phyloP scores from a whole-genome alignment of 2,329 filamentous ascomycete species.

The Fusarium nelsonii region DNA sequence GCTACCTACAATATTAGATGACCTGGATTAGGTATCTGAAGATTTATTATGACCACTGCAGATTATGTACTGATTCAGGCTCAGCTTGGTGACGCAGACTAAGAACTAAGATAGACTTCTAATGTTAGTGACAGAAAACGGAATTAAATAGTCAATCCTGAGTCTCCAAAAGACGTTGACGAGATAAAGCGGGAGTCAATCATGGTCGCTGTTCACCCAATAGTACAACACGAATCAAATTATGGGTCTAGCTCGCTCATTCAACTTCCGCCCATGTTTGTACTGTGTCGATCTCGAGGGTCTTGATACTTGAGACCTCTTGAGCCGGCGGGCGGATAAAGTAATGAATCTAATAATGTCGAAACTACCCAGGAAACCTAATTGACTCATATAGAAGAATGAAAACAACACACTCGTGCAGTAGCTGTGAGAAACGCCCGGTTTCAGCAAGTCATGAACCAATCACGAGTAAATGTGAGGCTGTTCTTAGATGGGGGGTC shows the following conservation, averaged over 20 bases:
- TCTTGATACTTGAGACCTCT: neutral
- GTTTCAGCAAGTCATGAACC: slow-evolving; percentile 3
- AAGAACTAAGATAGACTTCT: too few relatives aligned
- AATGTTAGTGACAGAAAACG: neutral
- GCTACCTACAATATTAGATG: neutral
- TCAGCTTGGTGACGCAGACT: neutral
- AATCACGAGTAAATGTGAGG: slow-evolving; percentile 23
- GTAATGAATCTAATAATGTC: neutral
- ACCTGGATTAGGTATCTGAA: neutral
- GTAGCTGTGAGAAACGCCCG: neutral
- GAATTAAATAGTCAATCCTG: neutral
- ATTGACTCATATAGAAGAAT: neutral
- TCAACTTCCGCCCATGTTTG: neutral
- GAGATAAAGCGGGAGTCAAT: neutral
- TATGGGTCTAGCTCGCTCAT: slow-evolving; percentile 35
- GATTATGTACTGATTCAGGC: neutral
- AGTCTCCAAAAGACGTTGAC: neutral
- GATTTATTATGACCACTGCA: neutral
- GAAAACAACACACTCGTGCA: slow-evolving; percentile 4
- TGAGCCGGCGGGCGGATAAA: neutral
- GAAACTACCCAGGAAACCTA: neutral
- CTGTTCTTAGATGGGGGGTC: slow-evolving; percentile 21
- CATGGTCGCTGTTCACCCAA: slow-evolving; percentile 20
- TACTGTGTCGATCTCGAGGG: slow-evolving; percentile 24
- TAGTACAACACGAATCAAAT: slow-evolving; percentile 40